Percentiles rank a stretch among this genome's conserved stretches.
These are phyloP conservation scores for Porogramme epimiltina DNA, from an alignment of 1,284 basidiomycete species.

Conservation along the genomic window DNA sequence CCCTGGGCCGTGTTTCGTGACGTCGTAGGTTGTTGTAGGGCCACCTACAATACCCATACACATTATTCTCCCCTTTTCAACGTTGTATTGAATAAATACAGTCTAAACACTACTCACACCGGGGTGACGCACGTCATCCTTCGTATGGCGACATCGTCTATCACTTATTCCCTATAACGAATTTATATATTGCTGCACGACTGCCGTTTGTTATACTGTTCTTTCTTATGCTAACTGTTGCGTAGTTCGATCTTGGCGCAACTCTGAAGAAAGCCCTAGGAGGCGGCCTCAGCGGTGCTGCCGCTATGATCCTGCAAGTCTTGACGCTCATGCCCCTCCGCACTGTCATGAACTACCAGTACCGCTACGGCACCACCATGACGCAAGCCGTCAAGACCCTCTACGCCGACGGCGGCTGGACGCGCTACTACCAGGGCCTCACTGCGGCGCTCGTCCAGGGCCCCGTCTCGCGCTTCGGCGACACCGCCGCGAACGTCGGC, in stretches of 20 bases:
- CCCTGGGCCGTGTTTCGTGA: no score
- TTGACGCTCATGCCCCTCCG: constrained; percentile 83
- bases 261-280: constrained; percentile 82
- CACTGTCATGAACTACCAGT: constrained; percentile 93
- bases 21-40: no score
- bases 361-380: constrained; percentile 79
- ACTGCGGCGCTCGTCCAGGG: constrained; percentile 82
- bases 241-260: constrained; percentile 73
- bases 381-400: constrained; percentile 67
- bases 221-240: neutral
- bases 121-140: no score
- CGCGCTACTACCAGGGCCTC: constrained; percentile 84
- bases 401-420: constrained; percentile 77
- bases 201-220: no score
- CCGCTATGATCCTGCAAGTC: constrained; percentile 81
- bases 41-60: no score
- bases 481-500: constrained; percentile 85
- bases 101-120: no score
- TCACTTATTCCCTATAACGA: no score
- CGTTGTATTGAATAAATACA: no score
- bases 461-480: constrained; percentile 79
- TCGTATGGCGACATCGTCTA: no score
- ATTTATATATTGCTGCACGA: no score
- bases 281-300: constrained; percentile 84
- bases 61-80: no score